A percentile compares a stretch with the other conserved stretches of the same genome.
These are phyloP conservation scores for Aspergillus novofumigatus DNA, from an alignment of 2,329 filamentous ascomycete species.

Conservation along the genomic window DNA sequence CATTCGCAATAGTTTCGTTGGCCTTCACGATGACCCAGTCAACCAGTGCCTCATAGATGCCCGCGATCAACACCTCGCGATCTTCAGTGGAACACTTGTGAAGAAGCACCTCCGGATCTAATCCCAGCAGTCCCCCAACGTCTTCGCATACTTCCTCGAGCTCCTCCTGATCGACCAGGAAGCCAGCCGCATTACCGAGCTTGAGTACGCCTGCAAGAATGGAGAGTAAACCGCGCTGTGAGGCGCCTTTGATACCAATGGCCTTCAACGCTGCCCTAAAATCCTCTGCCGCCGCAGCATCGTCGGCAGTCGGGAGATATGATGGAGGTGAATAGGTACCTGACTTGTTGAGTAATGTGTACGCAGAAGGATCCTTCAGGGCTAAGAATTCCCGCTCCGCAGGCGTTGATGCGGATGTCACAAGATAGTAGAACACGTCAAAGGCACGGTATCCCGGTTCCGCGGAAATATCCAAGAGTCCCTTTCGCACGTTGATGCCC, in stretches of 20 bases:
- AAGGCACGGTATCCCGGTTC: constrained; percentile 86
- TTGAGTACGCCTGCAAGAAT: constrained; percentile 83
- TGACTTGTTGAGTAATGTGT: constrained; percentile 74
- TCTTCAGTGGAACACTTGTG: constrained; percentile 80
- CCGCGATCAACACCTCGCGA: constrained; percentile 73
- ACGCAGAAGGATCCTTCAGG: constrained; percentile 71
- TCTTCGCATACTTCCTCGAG: constrained; percentile 87
- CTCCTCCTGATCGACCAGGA: constrained; percentile 75
- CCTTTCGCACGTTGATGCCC: constrained; percentile 78
- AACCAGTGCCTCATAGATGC: constrained; percentile 87
- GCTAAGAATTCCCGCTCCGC: constrained; percentile 85
- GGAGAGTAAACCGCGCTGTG: constrained; percentile 78
- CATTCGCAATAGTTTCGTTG: constrained; percentile 74
- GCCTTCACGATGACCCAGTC: constrained; percentile 91
- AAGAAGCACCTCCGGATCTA: constrained; percentile 78
- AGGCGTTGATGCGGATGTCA: constrained; percentile 84
- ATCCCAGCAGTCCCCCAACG: constrained; percentile 75
- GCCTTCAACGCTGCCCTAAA: constrained; percentile 81
- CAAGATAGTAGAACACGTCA: constrained; percentile 94
- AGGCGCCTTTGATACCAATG: constrained; percentile 86
- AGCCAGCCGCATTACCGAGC: constrained; percentile 84
- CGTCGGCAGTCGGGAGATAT: constrained; percentile 88
- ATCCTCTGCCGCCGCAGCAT: constrained; percentile 88
- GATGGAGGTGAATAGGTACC: constrained; percentile 80
- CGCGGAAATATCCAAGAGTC: constrained; percentile 73